Evolutionary conservation across 371 early-diverging fungal species (phyloP).

Genomic region (Mortierella sp.): DNA sequence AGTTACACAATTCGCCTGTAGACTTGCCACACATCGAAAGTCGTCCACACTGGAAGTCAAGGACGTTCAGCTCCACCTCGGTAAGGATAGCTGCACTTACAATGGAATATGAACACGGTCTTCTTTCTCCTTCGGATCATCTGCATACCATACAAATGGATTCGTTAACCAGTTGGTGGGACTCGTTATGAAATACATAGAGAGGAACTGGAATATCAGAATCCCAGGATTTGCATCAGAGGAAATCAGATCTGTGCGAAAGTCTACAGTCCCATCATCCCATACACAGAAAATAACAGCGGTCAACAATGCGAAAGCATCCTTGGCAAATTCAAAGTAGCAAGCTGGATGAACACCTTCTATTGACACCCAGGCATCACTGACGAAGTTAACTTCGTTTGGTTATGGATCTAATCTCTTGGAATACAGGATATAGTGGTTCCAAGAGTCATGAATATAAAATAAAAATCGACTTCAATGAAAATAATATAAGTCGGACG

Average conservation of each 20-base stretch:
- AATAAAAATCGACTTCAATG: too few relatives aligned
- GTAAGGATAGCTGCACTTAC: constrained; percentile 56
- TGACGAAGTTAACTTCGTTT: too few relatives aligned
- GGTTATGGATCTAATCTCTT: too few relatives aligned
- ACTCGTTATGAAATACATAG: constrained; percentile 56
- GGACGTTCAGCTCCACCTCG: constrained; percentile 92
- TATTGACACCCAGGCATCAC: too few relatives aligned
- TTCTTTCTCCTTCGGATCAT: background rate
- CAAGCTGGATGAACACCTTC: background rate
- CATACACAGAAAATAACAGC: constrained; percentile 81
- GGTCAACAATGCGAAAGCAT: constrained; percentile 67
- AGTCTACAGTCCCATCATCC: constrained; percentile 69
- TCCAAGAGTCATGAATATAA: too few relatives aligned
- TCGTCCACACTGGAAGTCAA: constrained; percentile 88
- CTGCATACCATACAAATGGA: background rate
- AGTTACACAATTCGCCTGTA: constrained; percentile 87
- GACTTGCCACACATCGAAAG: constrained; percentile 92
- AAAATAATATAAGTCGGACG: too few relatives aligned
- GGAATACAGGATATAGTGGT: too few relatives aligned
- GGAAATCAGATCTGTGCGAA: constrained; percentile 82
- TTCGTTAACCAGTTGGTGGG: background rate
- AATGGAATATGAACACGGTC: background rate
- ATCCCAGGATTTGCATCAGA: constrained; percentile 93
- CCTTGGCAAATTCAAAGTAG: constrained; percentile 15
- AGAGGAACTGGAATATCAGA: constrained; percentile 95